phyloP scores from a whole-genome alignment of 2,329 filamentous ascomycete genomes.

The Rachicladosporium sp. region DNA sequence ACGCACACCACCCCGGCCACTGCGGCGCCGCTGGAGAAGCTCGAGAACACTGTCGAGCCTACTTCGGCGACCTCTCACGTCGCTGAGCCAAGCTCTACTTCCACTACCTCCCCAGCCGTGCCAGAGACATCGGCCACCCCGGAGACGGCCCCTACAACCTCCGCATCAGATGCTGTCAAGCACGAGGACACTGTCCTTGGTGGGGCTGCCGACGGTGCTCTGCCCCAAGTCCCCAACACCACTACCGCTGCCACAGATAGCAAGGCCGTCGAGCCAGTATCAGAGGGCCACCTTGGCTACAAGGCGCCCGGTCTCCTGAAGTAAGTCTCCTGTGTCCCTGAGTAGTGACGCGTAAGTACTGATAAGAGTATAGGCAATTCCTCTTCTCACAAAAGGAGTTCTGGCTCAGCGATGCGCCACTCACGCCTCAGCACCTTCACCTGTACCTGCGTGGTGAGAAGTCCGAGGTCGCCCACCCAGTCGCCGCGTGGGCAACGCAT shows the following conservation, averaged over 20 bases:
- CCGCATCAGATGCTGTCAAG: constrained; percentile 20
- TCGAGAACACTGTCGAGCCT: constrained; percentile 1
- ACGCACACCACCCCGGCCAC: no score
- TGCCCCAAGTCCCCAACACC: constrained; percentile 26
- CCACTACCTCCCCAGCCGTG: constrained; percentile 23
- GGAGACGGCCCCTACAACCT: constrained; percentile 24
- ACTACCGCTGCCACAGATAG: constrained; percentile 32
- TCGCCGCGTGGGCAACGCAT: constrained; percentile 78
- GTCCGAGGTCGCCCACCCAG: constrained; percentile 62
- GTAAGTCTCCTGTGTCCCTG: constrained; percentile 41
- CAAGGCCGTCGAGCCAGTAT: constrained; percentile 51
- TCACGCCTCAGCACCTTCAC: constrained; percentile 61
- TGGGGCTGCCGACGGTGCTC: constrained; percentile 8
- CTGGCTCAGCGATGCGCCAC: constrained; percentile 49
- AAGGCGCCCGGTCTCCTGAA: constrained; percentile 83
- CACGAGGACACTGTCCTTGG: constrained; percentile 4
- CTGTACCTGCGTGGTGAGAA: constrained; percentile 83
- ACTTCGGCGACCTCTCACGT: constrained; percentile 7
- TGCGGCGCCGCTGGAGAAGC: no score
- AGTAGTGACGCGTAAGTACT: constrained; percentile 4
- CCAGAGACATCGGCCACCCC: constrained; percentile 15
- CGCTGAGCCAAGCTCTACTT: constrained; percentile 17
- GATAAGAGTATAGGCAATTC: constrained; percentile 54
- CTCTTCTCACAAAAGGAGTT: constrained; percentile 90
- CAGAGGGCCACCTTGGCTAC: constrained; percentile 78